A percentile compares a stretch with the other conserved stretches of the same genome.
These are phyloP conservation scores for Solanum paucissectum DNA, from an alignment of 257 asterid species.

Conservation along the genomic window DNA sequence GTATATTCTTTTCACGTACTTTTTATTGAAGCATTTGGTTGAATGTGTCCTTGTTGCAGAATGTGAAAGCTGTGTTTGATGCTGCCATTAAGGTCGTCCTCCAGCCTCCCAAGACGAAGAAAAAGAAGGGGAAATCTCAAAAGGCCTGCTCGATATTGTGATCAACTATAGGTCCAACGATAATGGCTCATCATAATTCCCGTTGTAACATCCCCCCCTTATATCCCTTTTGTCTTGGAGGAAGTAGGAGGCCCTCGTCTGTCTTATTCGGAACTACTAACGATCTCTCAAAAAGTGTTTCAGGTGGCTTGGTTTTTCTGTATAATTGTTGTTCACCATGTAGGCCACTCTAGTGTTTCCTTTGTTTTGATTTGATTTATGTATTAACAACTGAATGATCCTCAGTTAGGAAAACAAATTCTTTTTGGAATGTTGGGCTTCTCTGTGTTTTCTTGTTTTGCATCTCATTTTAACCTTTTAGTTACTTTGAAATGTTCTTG, in stretches of 20 bases:
- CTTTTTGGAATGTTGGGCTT: background rate
- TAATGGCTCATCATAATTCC: background rate
- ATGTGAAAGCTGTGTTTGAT: conserved; percentile 21
- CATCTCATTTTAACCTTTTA: background rate
- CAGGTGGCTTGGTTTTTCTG: conserved; percentile 22
- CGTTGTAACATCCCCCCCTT: background rate
- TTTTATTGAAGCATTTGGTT: background rate
- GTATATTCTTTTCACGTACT: background rate
- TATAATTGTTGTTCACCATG: background rate
- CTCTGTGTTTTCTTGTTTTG: too few species aligned
- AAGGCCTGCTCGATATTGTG: conserved; percentile 18
- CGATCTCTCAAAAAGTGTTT: conserved; percentile 5
- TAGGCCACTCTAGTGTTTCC: background rate
- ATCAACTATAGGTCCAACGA: conserved; percentile 7
- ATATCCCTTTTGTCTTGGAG: background rate
- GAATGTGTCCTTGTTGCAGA: background rate
- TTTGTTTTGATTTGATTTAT: background rate
- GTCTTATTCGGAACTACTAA: background rate
- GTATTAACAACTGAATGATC: background rate
- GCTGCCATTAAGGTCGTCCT: conserved; percentile 25
- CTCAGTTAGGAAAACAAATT: background rate
- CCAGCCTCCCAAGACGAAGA: conserved; percentile 20
- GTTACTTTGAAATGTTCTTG: background rate
- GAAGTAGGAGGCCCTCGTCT: background rate
- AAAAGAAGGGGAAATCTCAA: conserved; percentile 15